These are phyloP conservation scores for Cladosporium colombiae DNA, from an alignment of 2,329 filamentous ascomycete genomes.

Conservation along the genomic window DNA sequence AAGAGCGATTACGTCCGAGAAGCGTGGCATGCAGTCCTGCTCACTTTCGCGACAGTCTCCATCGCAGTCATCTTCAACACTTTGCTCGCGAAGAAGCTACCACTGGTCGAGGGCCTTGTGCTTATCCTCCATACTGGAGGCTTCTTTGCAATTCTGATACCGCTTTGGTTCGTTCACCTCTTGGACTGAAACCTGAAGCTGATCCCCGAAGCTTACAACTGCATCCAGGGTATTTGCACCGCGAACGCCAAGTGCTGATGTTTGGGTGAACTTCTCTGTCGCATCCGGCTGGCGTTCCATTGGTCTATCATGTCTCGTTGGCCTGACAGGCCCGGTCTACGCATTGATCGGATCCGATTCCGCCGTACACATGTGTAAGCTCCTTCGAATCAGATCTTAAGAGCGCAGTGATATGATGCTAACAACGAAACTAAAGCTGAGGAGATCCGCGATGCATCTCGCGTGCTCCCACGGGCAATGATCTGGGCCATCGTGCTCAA, in stretches of 20 bases:
- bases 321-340: constrained; percentile 42
- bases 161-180: constrained; percentile 47
- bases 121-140: constrained; percentile 54
- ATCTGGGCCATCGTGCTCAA: constrained; percentile 26
- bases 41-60: constrained; percentile 47
- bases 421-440: constrained; percentile 23
- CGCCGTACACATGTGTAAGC: constrained; percentile 29
- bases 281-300: constrained; percentile 47
- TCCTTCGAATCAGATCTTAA: constrained; percentile 1
- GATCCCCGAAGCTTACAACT: constrained; percentile 51
- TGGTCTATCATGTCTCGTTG: constrained; percentile 47
- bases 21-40: constrained; percentile 53
- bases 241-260: constrained; percentile 26
- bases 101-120: constrained; percentile 50
- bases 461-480: constrained; percentile 29
- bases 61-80: constrained; percentile 47
- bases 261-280: constrained; percentile 34
- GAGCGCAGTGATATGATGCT: neutral
- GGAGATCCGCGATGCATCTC: constrained; percentile 31
- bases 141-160: constrained; percentile 54
- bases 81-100: constrained; percentile 45
- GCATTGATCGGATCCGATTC: constrained; percentile 31
- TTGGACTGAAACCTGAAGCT: constrained; percentile 40
- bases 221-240: constrained; percentile 25
- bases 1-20: constrained; percentile 37